Evolutionary conservation across 306 rosid genomes (phyloP).

Genomic region (Argentina anserina): DNA sequence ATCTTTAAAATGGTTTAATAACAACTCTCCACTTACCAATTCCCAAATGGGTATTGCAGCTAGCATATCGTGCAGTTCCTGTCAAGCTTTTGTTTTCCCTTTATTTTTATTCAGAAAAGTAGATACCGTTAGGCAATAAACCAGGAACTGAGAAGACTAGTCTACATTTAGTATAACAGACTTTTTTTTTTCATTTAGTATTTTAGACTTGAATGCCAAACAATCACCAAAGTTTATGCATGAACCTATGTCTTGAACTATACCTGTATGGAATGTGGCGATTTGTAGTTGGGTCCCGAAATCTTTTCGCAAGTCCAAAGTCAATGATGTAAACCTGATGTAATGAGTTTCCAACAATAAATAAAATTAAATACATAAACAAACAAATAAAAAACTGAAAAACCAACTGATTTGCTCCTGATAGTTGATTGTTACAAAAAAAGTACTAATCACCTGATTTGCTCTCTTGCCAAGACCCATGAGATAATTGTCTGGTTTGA

Average conservation of each 20-base stretch:
- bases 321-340: slow-evolving; percentile 71
- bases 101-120: slow-evolving; percentile 6
- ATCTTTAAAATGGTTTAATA: neutral
- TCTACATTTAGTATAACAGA: neutral
- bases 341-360: neutral
- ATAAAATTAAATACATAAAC: neutral
- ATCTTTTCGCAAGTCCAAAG: slow-evolving; percentile 85
- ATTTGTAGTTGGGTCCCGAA: slow-evolving; percentile 54
- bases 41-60: slow-evolving; percentile 85
- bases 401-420: too few species aligned
- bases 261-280: slow-evolving; percentile 83
- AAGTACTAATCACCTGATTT: slow-evolving; percentile 62
- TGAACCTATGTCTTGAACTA: neutral
- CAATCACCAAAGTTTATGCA: neutral
- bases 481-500: slow-evolving; percentile 95
- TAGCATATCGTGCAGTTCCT: slow-evolving; percentile 90
- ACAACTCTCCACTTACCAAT: slow-evolving; percentile 41
- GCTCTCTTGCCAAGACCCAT: slow-evolving; percentile 94
- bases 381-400: neutral
- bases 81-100: slow-evolving; percentile 83
- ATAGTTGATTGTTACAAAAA: neutral
- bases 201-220: neutral
- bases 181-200: too few species aligned
- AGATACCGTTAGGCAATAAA: neutral
- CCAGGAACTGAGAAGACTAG: neutral